A percentile compares a stretch with the other conserved stretches of the same genome.
Conservation (phyloP, 208 protist genomes). For the Phytomonas francai region DNA sequence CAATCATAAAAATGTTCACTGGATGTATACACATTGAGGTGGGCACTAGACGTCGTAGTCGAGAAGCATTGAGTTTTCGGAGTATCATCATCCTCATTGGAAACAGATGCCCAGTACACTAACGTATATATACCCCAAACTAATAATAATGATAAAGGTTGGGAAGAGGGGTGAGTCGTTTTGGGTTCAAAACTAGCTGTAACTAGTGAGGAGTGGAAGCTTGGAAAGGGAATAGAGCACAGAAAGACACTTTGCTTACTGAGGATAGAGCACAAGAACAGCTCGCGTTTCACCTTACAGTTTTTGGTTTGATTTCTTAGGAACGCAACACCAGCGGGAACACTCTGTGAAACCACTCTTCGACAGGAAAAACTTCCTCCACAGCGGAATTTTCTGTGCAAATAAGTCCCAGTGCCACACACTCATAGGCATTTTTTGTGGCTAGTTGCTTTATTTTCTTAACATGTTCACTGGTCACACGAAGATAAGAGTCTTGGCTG, state of each 20-base stretch:
- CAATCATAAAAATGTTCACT: background rate
- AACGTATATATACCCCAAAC: background rate
- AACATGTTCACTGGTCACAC: background rate
- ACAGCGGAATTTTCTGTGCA: background rate
- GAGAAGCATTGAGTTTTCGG: background rate
- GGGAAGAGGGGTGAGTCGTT: background rate
- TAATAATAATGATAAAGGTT: background rate
- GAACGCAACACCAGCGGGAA: background rate
- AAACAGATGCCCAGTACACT: background rate
- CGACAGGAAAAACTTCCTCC: background rate
- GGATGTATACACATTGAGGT: background rate
- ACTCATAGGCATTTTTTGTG: background rate
- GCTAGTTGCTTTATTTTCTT: background rate
- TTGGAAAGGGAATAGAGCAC: background rate
- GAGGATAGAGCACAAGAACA: background rate
- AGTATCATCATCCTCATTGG: background rate
- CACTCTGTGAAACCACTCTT: background rate
- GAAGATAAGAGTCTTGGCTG: background rate
- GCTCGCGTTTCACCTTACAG: background rate
- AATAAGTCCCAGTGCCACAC: background rate
- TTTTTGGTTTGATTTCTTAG: background rate
- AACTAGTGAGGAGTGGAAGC: background rate
- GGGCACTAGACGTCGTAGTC: background rate
- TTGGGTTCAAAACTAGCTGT: background rate
- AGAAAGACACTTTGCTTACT: background rate